These are phyloP conservation scores for Ceratocystis ficicola DNA, from an alignment of 2,329 filamentous ascomycete species.

Conservation along the genomic window DNA sequence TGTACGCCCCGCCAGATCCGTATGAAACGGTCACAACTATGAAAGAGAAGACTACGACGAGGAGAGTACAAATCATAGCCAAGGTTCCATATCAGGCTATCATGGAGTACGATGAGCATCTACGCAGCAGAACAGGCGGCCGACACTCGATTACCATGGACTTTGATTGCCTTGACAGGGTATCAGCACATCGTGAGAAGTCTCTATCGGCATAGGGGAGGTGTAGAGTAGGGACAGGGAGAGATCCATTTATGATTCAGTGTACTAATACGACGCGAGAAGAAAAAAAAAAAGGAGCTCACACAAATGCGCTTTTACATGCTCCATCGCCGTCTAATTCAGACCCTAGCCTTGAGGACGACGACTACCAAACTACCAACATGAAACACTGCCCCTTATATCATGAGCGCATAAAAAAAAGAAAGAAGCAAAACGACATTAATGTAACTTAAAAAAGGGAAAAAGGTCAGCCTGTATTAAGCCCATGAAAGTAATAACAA, in stretches of 20 bases:
- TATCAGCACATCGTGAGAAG: constrained; percentile 45
- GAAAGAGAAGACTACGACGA: constrained; percentile 38
- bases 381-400: not conserved
- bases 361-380: not conserved
- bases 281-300: not conserved
- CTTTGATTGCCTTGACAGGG: constrained; percentile 45
- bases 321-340: not conserved
- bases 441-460: not conserved
- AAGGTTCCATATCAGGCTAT: constrained; percentile 91
- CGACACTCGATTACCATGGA: constrained; percentile 51
- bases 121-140: constrained; percentile 79
- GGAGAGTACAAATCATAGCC: constrained; percentile 58
- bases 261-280: not conserved
- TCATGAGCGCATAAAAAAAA: not conserved
- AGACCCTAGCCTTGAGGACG: not conserved
- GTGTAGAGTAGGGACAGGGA: not conserved
- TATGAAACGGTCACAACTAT: constrained; percentile 52
- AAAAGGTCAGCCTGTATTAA: no score
- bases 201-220: constrained; percentile 28
- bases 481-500: not conserved
- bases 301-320: not conserved
- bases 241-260: not conserved
- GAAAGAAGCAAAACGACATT: not conserved
- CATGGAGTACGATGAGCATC: constrained; percentile 82
- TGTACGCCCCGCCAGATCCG: constrained; percentile 82